Conservation (phyloP, 2,329 filamentous ascomycete species). For the Alternaria ventricosa region DNA sequence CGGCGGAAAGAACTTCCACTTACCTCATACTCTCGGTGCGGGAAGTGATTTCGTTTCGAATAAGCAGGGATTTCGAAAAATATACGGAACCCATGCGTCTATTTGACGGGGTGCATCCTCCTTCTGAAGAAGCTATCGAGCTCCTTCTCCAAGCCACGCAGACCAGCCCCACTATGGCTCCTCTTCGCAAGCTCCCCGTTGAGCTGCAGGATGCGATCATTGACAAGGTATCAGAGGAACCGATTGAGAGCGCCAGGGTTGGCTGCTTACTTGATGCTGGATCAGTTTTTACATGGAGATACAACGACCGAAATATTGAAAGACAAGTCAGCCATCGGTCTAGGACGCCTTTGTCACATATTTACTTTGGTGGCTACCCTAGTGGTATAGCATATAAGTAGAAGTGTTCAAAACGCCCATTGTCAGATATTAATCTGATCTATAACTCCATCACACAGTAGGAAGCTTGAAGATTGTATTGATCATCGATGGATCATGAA, state of each 20-base stretch:
- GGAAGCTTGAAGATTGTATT: neutral
- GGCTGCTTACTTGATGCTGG: slow-evolving; percentile 25
- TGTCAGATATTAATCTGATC: neutral
- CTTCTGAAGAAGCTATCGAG: slow-evolving; percentile 21
- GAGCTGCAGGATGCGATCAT: slow-evolving; percentile 32
- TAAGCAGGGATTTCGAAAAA: slow-evolving; percentile 6
- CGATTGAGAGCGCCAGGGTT: slow-evolving; percentile 25
- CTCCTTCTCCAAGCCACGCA: slow-evolving; percentile 21
- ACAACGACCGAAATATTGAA: slow-evolving; percentile 20
- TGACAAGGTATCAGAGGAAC: slow-evolving; percentile 22
- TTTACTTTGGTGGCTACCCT: slow-evolving; percentile 22
- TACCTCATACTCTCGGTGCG: slow-evolving; percentile 30
- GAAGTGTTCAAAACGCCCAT: neutral
- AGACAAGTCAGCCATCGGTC: slow-evolving; percentile 15
- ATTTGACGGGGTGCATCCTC: slow-evolving; percentile 20
- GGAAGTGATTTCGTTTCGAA: slow-evolving; percentile 20
- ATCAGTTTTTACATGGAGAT: slow-evolving; percentile 25
- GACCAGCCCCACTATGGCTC: slow-evolving; percentile 6
- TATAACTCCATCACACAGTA: neutral
- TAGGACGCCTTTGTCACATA: slow-evolving; percentile 23
- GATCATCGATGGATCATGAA: neutral
- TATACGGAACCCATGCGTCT: slow-evolving; percentile 21
- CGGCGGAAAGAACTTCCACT: neutral
- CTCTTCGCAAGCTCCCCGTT: slow-evolving; percentile 22
- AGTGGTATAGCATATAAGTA: slow-evolving; percentile 28